These are phyloP conservation scores for Umbelopsis sp. DNA, from an alignment of 192 early-diverging fungal genomes.

Conservation along the genomic window DNA sequence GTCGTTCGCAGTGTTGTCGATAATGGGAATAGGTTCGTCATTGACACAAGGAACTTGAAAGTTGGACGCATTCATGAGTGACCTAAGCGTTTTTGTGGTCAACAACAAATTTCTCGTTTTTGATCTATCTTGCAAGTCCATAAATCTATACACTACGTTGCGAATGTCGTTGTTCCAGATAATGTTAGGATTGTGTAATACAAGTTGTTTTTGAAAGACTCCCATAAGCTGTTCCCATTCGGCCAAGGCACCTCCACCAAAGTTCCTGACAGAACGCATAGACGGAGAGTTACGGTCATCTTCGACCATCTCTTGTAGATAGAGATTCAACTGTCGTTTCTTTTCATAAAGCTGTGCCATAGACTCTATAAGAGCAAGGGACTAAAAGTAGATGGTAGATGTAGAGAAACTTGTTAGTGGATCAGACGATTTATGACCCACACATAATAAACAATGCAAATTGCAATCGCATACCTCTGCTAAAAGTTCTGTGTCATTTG, in stretches of 20 bases:
- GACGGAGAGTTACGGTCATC: not conserved
- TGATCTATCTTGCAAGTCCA: conserved; percentile 47
- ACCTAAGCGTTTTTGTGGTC: not conserved
- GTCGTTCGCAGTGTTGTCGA: not conserved
- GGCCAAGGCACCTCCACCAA: not conserved
- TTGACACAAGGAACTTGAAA: not conserved
- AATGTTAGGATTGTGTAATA: conserved; percentile 76
- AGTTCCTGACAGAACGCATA: not conserved
- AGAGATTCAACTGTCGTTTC: not conserved
- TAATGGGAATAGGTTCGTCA: not conserved
- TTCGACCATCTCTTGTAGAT: conserved; percentile 1
- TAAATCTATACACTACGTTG: conserved; percentile 70
- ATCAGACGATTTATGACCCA: too few relatives aligned
- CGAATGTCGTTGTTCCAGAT: conserved; percentile 81
- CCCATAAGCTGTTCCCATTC: conserved; percentile 14
- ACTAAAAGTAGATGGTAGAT: not conserved
- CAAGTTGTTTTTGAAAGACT: conserved; percentile 48
- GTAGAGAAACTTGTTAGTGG: not conserved
- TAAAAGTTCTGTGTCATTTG: conserved; percentile 43
- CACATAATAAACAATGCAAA: too few relatives aligned
- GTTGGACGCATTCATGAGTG: not conserved
- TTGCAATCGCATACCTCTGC: conserved; percentile 18
- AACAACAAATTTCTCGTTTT: not conserved
- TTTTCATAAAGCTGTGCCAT: conserved; percentile 3
- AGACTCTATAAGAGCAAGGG: not conserved